Percentiles rank a stretch among this genome's conserved stretches.
Conservation (phyloP, 257 asterid genomes). For the Forsythia viridissima region DNA sequence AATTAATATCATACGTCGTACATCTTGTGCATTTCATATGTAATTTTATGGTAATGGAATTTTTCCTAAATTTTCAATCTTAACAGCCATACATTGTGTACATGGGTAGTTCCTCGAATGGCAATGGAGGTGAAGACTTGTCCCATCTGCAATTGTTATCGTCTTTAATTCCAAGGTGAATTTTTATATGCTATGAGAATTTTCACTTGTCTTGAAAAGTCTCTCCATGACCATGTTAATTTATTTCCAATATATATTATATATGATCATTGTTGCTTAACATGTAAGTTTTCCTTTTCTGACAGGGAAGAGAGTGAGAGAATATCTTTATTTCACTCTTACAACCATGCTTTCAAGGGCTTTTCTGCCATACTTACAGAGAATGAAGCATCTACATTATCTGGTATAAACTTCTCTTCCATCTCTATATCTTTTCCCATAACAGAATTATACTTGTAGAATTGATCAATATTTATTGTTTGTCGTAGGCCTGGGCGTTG, state of each 20-base stretch:
- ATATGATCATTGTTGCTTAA: background rate
- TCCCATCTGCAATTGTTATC: conserved; percentile 51
- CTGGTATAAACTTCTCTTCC: conserved; percentile 35
- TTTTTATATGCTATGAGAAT: background rate
- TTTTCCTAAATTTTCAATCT: background rate
- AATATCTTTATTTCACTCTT: conserved; percentile 39
- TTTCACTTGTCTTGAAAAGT: no score
- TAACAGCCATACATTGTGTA: conserved; percentile 76
- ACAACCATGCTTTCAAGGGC: conserved; percentile 62
- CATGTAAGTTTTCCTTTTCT: background rate
- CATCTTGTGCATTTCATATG: background rate
- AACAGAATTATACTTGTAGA: no score
- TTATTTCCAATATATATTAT: no score
- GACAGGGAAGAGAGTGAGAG: conserved; percentile 56
- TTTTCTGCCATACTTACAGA: conserved; percentile 70
- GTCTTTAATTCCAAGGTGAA: conserved; percentile 63
- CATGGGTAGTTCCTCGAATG: conserved; percentile 64
- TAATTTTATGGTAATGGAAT: background rate
- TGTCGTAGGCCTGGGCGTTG: no score
- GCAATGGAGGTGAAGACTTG: conserved; percentile 22
- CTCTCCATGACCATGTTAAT: no score
- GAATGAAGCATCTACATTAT: conserved; percentile 57
- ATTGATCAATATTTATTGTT: no score
- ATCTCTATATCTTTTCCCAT: no score
- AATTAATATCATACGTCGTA: background rate